A percentile compares a stretch with the other conserved stretches of the same genome.
Evolutionary conservation across 257 asterid genomes (phyloP).

Genomic region (Solanum arcanum): DNA sequence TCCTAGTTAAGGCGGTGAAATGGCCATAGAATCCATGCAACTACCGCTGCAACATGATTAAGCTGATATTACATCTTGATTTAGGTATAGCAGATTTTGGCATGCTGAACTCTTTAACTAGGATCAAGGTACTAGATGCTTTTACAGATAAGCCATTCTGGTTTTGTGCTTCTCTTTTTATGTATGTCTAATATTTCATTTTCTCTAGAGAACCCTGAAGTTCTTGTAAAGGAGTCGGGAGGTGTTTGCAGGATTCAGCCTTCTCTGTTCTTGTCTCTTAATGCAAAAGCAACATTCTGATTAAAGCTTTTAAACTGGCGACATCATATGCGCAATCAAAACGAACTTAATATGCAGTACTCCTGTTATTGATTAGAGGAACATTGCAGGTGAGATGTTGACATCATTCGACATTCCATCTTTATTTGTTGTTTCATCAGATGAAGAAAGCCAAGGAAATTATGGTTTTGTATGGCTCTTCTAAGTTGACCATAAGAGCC

Average conservation of each 20-base stretch:
- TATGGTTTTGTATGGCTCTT: neutral
- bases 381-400: neutral
- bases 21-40: neutral
- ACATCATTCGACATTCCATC: neutral
- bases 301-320: neutral
- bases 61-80: neutral
- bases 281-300: neutral
- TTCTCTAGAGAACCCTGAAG: neutral
- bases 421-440: neutral
- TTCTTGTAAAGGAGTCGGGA: neutral
- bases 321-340: neutral
- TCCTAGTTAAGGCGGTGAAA: neutral
- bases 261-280: neutral
- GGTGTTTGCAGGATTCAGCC: neutral
- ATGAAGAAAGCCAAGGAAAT: neutral
- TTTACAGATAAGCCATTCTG: neutral
- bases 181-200: neutral
- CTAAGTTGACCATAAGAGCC: neutral
- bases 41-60: neutral
- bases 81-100: neutral
- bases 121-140: neutral
- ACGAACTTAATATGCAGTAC: neutral
- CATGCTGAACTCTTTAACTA: neutral
- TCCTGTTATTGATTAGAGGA: neutral
- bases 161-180: neutral